phyloP scores from a whole-genome alignment of 495 filamentous ascomycete genomes.

The Filosporella fistucella region DNA sequence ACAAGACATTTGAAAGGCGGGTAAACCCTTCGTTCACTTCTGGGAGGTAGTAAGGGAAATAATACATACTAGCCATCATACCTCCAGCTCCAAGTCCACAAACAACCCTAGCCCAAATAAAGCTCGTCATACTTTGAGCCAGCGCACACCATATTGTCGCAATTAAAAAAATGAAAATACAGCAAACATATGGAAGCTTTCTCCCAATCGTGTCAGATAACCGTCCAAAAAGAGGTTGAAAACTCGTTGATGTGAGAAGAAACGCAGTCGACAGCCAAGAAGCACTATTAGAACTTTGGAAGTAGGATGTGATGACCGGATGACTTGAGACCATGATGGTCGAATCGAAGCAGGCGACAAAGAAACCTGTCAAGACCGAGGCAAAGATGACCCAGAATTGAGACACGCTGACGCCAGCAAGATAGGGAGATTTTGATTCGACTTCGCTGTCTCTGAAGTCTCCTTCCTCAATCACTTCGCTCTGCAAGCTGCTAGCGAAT shows the following conservation, averaged over 20 bases:
- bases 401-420: constrained; percentile 35
- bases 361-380: constrained; percentile 30
- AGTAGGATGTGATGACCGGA: constrained; percentile 77
- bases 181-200: constrained; percentile 63
- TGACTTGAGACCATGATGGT: constrained; percentile 81
- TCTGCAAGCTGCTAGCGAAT: constrained; percentile 8
- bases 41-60: too few species aligned
- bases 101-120: constrained; percentile 67
- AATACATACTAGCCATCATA: too few species aligned
- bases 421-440: constrained; percentile 24
- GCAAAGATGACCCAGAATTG: constrained; percentile 51
- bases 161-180: constrained; percentile 56
- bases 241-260: constrained; percentile 68
- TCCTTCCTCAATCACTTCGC: not conserved
- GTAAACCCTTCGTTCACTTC: too few species aligned
- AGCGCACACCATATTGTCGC: constrained; percentile 71
- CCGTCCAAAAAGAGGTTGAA: constrained; percentile 69
- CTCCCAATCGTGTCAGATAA: constrained; percentile 70
- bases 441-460: constrained; percentile 3
- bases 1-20: too few species aligned
- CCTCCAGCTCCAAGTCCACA: constrained; percentile 74
- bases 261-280: constrained; percentile 82
- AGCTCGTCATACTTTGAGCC: constrained; percentile 64
- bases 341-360: constrained; percentile 54
- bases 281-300: constrained; percentile 67